Evolutionary conservation across 768 basidiomycete species (phyloP), one percentile per base, ranked within the genome.

Genomic region (Thelephora aurantiotincta): DNA sequence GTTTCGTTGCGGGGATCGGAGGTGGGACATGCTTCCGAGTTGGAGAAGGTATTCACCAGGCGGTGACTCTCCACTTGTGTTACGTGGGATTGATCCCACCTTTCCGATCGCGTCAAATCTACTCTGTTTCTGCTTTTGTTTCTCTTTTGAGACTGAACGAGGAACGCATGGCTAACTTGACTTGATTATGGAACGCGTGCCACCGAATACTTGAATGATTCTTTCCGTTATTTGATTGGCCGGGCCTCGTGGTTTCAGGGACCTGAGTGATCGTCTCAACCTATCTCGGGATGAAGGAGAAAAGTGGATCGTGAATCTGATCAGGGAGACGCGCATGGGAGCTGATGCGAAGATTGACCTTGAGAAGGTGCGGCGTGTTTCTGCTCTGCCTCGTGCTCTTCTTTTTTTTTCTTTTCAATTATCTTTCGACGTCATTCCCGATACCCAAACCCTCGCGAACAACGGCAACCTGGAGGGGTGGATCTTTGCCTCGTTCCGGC

Each of bases 221-320:
- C 26, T 9, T 30, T 30, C 9, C 26, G 9, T 30, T 9, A 9
- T 30, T 30, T 30, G 26, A 30, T 30, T 30, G 26, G 26, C 26
- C 26, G 26, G 26, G 26, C 26, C 26, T 30, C 26, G 9, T 30
- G 26, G n/a, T n/a, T 41, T 1, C 52, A 92, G 91, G 50, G 90
- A 96, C 58, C 76, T 98, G 11, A 96, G 93, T 7, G 83, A 89
- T 57, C 80, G 94, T 7, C 73, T 98, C 12, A 97, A 97, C 63
- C 74, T 98, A 43, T 82, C 86, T n/a, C 77, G 73, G 36, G 91
- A 91, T 54, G 96, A 98, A 60, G 96, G 94, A 45, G 96, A 99
- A 62, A 94, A 94, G 58, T 99, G 94, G 94, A 94, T 98, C 52
- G 96, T 98, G 57, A 97, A 98, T 69, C 83, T 98, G 51, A 96